Percentiles rank a stretch among this genome's conserved stretches.
Evolutionary conservation across 495 filamentous ascomycete genomes (phyloP).

Genomic region (Neurospora sp.): DNA sequence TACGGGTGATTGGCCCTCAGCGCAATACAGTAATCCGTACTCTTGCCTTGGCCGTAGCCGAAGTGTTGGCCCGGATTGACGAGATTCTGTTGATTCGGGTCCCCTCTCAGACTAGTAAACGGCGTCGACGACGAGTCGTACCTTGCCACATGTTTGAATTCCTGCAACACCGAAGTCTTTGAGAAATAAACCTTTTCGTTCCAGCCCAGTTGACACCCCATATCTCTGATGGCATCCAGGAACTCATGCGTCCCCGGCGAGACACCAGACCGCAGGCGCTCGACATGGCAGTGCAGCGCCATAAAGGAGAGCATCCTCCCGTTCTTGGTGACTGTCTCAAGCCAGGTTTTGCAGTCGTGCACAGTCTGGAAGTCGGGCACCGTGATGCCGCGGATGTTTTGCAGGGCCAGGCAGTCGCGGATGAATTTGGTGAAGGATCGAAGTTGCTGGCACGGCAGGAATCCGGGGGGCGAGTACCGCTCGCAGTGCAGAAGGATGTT

Average conservation of each 20-base stretch:
- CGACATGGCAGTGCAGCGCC: background rate
- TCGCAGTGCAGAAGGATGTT: background rate
- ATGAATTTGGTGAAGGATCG: background rate
- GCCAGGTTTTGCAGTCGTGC: background rate
- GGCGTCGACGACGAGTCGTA: background rate
- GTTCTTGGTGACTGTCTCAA: background rate
- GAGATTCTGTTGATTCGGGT: background rate
- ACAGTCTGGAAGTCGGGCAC: background rate
- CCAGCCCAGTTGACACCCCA: background rate
- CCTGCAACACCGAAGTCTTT: background rate
- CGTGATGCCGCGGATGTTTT: background rate
- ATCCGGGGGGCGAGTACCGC: background rate
- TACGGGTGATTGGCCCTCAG: background rate
- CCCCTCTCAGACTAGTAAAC: background rate
- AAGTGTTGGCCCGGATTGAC: background rate
- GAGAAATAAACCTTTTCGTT: background rate
- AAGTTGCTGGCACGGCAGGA: background rate
- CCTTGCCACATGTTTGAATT: background rate
- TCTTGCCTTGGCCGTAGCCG: background rate
- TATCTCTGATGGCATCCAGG: background rate
- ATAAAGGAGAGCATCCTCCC: background rate
- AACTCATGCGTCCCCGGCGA: background rate
- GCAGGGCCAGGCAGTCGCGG: background rate
- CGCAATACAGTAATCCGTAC: background rate
- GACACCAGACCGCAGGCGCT: background rate